Evolutionary conservation across 2,329 filamentous ascomycete species (phyloP).

Genomic region (Arthroderma sp.): DNA sequence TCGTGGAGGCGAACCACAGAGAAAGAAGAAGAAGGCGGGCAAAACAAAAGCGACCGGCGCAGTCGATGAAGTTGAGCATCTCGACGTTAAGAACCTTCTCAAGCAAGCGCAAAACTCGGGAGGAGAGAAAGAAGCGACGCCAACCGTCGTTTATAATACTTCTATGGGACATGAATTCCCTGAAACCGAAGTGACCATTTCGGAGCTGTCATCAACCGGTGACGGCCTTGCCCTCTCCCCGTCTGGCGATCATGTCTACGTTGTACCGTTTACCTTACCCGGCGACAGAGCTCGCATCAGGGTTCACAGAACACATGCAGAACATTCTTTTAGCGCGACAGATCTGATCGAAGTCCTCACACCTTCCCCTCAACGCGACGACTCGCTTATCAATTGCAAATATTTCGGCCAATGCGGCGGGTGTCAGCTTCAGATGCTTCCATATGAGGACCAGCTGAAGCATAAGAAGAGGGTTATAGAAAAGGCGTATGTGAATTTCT

Average conservation of each 20-base stretch:
- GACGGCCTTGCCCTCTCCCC: conserved; percentile 71
- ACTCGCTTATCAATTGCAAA: conserved; percentile 61
- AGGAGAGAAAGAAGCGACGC: conserved; percentile 15
- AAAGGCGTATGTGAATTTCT: conserved; percentile 86
- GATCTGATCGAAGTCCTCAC: conserved; percentile 69
- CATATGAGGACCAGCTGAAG: conserved; percentile 70
- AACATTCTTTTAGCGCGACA: conserved; percentile 57
- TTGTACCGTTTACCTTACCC: conserved; percentile 77
- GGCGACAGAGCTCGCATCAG: conserved; percentile 71
- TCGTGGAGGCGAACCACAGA: background rate
- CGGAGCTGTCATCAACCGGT: conserved; percentile 76
- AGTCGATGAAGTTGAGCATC: conserved; percentile 51
- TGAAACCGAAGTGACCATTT: conserved; percentile 70
- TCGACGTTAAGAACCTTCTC: conserved; percentile 43
- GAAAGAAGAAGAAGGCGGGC: conserved; percentile 7
- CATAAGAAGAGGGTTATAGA: conserved; percentile 80
- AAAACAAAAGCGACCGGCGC: conserved; percentile 1
- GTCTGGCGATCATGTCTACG: conserved; percentile 57
- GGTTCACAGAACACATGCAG: conserved; percentile 56
- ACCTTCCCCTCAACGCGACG: conserved; percentile 63
- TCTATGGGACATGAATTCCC: conserved; percentile 45
- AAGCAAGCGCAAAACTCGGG: conserved; percentile 14
- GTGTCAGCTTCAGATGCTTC: conserved; percentile 95
- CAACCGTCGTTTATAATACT: conserved; percentile 30
- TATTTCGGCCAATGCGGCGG: conserved; percentile 84